phyloP scores from a whole-genome alignment of 23 red algal species.

The Gracilaria domingensis region DNA sequence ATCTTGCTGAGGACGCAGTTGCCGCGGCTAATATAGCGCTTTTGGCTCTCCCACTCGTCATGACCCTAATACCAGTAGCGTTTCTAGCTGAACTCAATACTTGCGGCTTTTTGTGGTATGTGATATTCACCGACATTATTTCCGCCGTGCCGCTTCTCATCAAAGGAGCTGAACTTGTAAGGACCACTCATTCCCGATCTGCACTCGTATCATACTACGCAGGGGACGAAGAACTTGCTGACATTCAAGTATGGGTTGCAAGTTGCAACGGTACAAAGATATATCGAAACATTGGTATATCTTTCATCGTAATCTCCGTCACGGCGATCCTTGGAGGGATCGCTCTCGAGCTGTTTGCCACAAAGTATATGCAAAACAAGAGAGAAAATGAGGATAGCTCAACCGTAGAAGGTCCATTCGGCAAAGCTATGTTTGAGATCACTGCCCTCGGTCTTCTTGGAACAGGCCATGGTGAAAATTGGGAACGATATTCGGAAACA shows the following conservation, averaged over 20 bases:
- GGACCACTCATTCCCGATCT: background rate
- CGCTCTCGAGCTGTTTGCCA: conserved; percentile 6
- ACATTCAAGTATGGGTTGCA: conserved; percentile 32
- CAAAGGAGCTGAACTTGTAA: conserved; percentile 32
- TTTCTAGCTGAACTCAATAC: conserved; percentile 36
- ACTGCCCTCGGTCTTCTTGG: conserved; percentile 13
- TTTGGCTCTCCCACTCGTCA: conserved; percentile 28
- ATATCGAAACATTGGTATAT: conserved; percentile 13
- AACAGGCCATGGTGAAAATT: background rate
- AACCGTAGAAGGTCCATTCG: conserved; percentile 20
- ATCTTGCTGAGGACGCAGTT: conserved; percentile 31
- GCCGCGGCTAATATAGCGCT: conserved; percentile 38
- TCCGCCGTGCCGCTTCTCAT: conserved; percentile 32
- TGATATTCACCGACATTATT: conserved; percentile 37
- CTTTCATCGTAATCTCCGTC: conserved; percentile 22
- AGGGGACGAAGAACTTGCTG: background rate
- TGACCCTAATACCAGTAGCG: conserved; percentile 55
- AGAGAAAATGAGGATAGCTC: background rate
- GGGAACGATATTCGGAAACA: conserved; percentile 22
- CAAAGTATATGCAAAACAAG: conserved; percentile 11
- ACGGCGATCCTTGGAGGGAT: background rate
- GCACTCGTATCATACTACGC: conserved; percentile 27
- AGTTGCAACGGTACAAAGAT: background rate
- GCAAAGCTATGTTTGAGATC: conserved; percentile 14
- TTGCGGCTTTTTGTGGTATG: conserved; percentile 31